A percentile compares a stretch with the other conserved stretches of the same genome.
phyloP scores from a whole-genome alignment of 768 basidiomycete species.

The Cyclocybe cylindracea region DNA sequence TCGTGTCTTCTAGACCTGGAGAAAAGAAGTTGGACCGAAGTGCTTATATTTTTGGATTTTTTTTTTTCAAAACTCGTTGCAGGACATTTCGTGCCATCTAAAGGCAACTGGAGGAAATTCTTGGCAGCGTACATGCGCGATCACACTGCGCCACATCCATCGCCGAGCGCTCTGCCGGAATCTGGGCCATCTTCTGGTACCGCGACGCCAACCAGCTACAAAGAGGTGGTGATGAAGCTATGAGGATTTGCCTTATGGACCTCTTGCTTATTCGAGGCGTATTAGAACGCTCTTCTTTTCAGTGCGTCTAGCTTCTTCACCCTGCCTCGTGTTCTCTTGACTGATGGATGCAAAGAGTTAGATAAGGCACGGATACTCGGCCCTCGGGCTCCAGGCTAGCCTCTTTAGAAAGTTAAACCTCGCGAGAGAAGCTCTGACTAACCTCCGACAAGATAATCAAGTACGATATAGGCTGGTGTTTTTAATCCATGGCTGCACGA shows the following conservation, averaged over 20 bases:
- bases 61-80: neutral
- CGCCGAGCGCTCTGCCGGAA: slow-evolving; percentile 33
- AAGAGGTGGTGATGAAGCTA: slow-evolving; percentile 26
- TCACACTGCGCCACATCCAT: slow-evolving; percentile 46
- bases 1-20: neutral
- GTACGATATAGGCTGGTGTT: no score
- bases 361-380: no score
- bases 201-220: slow-evolving; percentile 39
- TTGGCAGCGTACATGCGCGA: slow-evolving; percentile 64
- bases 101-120: slow-evolving; percentile 75
- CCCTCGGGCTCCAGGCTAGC: no score
- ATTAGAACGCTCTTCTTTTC: neutral
- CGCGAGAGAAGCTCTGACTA: no score
- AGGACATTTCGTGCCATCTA: slow-evolving; percentile 88
- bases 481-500: no score
- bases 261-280: neutral
- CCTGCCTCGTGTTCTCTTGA: neutral
- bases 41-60: no score
- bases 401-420: no score
- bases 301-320: neutral
- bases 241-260: slow-evolving; percentile 11
- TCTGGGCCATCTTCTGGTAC: slow-evolving; percentile 41
- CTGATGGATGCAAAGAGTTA: no score
- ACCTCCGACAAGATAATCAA: no score
- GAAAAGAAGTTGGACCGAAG: no score